A percentile compares a stretch with the other conserved stretches of the same genome.
phyloP scores from a whole-genome alignment of 129 eudicot species.

The Flaveria brownii region DNA sequence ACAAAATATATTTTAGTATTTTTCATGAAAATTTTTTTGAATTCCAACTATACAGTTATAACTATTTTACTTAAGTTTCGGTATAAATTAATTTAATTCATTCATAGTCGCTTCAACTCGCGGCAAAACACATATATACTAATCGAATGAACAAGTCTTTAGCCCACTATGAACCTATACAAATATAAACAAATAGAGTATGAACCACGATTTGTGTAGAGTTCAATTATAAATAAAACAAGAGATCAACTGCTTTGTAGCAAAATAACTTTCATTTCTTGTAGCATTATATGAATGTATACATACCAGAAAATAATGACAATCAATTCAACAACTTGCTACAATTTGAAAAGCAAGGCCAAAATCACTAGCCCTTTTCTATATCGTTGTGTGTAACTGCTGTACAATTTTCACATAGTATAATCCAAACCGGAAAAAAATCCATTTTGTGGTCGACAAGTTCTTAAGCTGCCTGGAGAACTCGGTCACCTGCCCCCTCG shows the following conservation, averaged over 20 bases:
- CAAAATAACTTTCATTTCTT: slow-evolving; percentile 36
- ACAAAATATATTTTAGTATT: no score
- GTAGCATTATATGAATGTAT: slow-evolving; percentile 35
- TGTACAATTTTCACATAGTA: slow-evolving; percentile 51
- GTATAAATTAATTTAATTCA: no score
- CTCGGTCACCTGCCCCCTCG: slow-evolving; percentile 35
- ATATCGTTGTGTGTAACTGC: slow-evolving; percentile 33
- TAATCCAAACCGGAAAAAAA: not conserved
- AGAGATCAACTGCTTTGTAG: not conserved
- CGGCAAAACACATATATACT: no score
- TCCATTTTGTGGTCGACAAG: slow-evolving; percentile 8
- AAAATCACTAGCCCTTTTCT: slow-evolving; percentile 28
- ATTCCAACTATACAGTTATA: no score
- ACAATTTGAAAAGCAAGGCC: slow-evolving; percentile 32
- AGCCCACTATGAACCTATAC: no score
- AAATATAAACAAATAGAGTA: no score
- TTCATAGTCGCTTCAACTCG: no score
- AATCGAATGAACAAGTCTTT: no score
- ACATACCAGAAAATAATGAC: slow-evolving; percentile 32
- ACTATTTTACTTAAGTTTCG: no score
- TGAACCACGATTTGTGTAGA: not conserved
- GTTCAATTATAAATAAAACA: not conserved
- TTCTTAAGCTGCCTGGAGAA: slow-evolving; percentile 54
- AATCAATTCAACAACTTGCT: slow-evolving; percentile 30
- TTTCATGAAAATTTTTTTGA: no score